Base-by-base conservation (phyloP, 768 basidiomycete species). In the Macrolepiota fuliginosa region DNA sequence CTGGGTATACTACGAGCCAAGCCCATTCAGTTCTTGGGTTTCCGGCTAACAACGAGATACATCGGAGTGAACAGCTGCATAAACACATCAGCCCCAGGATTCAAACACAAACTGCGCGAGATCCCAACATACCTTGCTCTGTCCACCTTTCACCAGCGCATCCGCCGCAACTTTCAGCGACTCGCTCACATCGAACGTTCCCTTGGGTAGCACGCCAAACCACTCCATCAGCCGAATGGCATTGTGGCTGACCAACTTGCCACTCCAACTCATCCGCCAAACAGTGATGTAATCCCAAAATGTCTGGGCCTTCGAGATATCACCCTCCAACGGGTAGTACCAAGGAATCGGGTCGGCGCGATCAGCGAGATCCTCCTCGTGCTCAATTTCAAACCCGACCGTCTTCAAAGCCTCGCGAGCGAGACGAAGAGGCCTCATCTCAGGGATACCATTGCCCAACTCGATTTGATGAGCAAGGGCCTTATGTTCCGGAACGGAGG, bases 241-340 rank as follows among this genome's bases (percentile, higher is more conserved):
- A 62, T 87, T 91, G 68, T 96, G 94, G 42, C 89, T 94, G 56
- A 97, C 82, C 46, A 94, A 72, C 71, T 84, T 84, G 24, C 97
- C 97, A 63, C 89, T 87, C 83, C 84, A 88, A 74, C 91, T 94
- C 81, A 91, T 96, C 56, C 96, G 83, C 89, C 90, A 93, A 37
- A 92, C 90, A 10, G 89, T 91, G 65, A 94, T 77, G 65, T 87
- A 87, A 72, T 98, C 97, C 92, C 94, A 97, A 37, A 86, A 70
- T 1, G 96, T 98, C 79, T 99, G 96, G 1, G 94, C 91, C 76
- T 98, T 97, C 64, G 76, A 69, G 64, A 97, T 81, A 73, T 99
- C 93, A 64, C 97, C 96, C 74, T 97, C 95, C 27, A 98, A 82
- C 0, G 96, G 95, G 75, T 98, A 98, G 76, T 96, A 99, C 97